phyloP scores from a whole-genome alignment of 208 protist genomes.

The Porcisia deanei region DNA sequence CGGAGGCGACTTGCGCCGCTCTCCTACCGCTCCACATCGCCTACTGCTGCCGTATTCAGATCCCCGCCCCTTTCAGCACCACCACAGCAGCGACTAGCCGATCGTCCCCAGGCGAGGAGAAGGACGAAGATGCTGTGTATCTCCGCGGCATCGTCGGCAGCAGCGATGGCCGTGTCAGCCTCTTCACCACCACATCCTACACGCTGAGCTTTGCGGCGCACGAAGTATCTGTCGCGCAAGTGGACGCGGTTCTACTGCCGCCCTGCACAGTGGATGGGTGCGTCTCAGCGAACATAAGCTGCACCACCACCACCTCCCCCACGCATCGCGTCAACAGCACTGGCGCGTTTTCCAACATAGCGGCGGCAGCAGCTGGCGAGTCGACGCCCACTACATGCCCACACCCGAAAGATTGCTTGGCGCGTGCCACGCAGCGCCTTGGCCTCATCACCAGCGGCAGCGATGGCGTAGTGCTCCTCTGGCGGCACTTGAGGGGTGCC shows the following conservation, averaged over 20 bases:
- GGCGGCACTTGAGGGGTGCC: slow-evolving; percentile 32
- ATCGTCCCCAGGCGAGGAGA: background rate
- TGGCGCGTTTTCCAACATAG: background rate
- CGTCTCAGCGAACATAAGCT: background rate
- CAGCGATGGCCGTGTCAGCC: slow-evolving; percentile 73
- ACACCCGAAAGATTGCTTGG: slow-evolving; percentile 11
- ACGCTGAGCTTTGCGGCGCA: slow-evolving; percentile 75
- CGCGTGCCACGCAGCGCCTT: slow-evolving; percentile 40
- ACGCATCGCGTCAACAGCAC: background rate
- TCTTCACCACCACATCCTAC: slow-evolving; percentile 76
- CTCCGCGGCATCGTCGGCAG: slow-evolving; percentile 71
- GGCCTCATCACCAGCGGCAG: slow-evolving; percentile 64
- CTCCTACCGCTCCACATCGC: slow-evolving; percentile 64
- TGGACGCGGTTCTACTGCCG: slow-evolving; percentile 47
- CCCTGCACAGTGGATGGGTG: slow-evolving; percentile 18
- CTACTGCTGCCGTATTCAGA: slow-evolving; percentile 43
- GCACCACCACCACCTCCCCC: background rate
- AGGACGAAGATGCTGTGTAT: slow-evolving; percentile 29
- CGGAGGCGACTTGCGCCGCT: slow-evolving; percentile 44
- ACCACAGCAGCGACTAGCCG: background rate
- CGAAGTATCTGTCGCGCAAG: slow-evolving; percentile 51
- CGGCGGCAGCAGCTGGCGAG: background rate
- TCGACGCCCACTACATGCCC: background rate
- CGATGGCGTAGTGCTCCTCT: slow-evolving; percentile 64
- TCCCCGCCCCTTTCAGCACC: slow-evolving; percentile 5